A percentile compares a stretch with the other conserved stretches of the same genome.
Conservation (phyloP, 192 early-diverging fungal species). For the Mortierella claussenii region DNA sequence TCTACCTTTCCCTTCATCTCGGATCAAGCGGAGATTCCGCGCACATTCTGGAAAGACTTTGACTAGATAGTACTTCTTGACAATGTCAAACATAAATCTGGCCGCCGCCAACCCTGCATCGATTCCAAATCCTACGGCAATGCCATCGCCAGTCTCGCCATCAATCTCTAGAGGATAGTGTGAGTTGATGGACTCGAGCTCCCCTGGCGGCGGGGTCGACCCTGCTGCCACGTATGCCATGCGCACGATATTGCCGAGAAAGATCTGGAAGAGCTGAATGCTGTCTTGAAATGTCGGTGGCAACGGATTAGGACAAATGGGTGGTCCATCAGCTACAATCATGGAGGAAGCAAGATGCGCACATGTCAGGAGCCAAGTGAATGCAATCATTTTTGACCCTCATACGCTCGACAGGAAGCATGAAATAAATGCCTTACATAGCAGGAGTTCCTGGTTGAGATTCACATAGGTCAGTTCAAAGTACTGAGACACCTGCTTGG, state of each 20-base stretch:
- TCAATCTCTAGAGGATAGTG: conserved; percentile 61
- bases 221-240: conserved; percentile 70
- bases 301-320: conserved; percentile 65
- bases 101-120: conserved; percentile 66
- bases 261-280: conserved; percentile 61
- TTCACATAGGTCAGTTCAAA: conserved; percentile 34
- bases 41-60: conserved; percentile 77
- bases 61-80: conserved; percentile 72
- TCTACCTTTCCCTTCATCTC: conserved; percentile 64
- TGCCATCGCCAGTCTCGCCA: conserved; percentile 62
- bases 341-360: no score
- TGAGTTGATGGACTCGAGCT: conserved; percentile 56
- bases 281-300: conserved; percentile 68
- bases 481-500: conserved; percentile 33
- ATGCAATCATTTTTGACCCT: no score
- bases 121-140: conserved; percentile 68
- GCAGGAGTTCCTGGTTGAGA: conserved; percentile 40
- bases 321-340: conserved; percentile 62
- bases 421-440: conserved; percentile 26
- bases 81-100: conserved; percentile 77
- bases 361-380: no score
- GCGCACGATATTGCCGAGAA: conserved; percentile 60
- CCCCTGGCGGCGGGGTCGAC: conserved; percentile 67
- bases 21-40: conserved; percentile 52
- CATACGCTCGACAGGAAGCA: no score